Base-by-base conservation (phyloP, 1,139 yeast species). In the Zygoascus sp. region DNA sequence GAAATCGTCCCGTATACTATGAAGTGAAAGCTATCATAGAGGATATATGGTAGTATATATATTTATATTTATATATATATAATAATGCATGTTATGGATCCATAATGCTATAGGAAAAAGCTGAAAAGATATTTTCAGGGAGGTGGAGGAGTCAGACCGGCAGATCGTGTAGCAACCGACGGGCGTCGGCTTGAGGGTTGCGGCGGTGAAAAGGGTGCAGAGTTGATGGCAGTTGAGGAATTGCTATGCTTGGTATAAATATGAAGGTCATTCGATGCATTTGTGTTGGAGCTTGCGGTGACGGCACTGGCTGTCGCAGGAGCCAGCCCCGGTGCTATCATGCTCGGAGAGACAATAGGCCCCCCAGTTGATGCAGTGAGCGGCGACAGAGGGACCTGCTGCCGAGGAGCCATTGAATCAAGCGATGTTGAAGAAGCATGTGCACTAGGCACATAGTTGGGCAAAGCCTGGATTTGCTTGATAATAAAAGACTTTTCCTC, bases 401-500 rank as follows among this genome's bases (percentile, higher is more conserved):
- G 39, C 7, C 43, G 25, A n/a, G 42, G 23, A 22, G 37, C 36
- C 43, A 40, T 40, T 13, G 34, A 30, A n/a, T 40, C 36, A 6
- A 40, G 36, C 10, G 53, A 37, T 6, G 46, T 37, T 21, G 55
- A 41, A 3, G 55, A 46, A n/a, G 50, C 40, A 11, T 47, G 41
- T 15, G 43, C 28, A 15, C 37, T 30, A 5, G 42, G 46, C 11
- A 22, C 49, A 15, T 25, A 32, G 35, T 51, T 51, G 16, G 58
- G 65, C 32, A 89, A 70, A 45, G 77, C 77, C 51, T 78, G 80
- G 45, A 92, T 85, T 57, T 86, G 88, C 49, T 78, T 79, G 46
- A 87, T 73, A 35, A 92, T 81, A 63, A 83, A 92, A 50, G 81
- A 85, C 60, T 85, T 80, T 63, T 92, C 98, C 49, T 85, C 95